phyloP scores from a whole-genome alignment of 345 rosid species.

The Citrus reticulata region DNA sequence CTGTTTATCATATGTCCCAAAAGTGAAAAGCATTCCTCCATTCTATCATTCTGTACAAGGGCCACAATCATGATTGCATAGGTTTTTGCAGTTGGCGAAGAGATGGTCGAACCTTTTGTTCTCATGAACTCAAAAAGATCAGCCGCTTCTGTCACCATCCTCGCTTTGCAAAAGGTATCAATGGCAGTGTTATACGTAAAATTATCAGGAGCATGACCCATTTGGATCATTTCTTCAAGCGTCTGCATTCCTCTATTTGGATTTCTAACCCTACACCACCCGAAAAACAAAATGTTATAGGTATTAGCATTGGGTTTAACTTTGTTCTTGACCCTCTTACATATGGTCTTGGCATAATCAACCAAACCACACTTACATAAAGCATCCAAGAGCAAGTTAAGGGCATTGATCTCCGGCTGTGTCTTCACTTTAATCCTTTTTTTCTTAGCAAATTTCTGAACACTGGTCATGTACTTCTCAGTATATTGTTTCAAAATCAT shows the following conservation, averaged over 20 bases:
- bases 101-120: conserved; percentile 66
- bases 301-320: conserved; percentile 68
- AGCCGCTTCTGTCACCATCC: conserved; percentile 76
- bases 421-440: conserved; percentile 86
- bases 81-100: conserved; percentile 88
- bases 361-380: conserved; percentile 81
- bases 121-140: conserved; percentile 84
- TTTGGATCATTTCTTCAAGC: conserved; percentile 79
- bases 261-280: conserved; percentile 87
- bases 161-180: conserved; percentile 73
- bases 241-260: conserved; percentile 64
- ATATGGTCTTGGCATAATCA: conserved; percentile 58
- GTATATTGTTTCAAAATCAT: conserved; percentile 61
- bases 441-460: conserved; percentile 83
- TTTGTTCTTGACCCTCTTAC: conserved; percentile 50
- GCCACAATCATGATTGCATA: conserved; percentile 72
- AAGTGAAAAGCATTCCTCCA: conserved; percentile 62
- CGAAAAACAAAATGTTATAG: conserved; percentile 74
- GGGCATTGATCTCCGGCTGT: conserved; percentile 81
- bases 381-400: conserved; percentile 80
- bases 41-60: conserved; percentile 52
- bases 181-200: conserved; percentile 86
- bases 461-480: conserved; percentile 71
- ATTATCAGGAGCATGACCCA: conserved; percentile 73
- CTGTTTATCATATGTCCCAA: conserved; percentile 66